Evolutionary conservation across 768 basidiomycete species (phyloP), one percentile per base, ranked within the genome.

Genomic region (Pisolithus albus): DNA sequence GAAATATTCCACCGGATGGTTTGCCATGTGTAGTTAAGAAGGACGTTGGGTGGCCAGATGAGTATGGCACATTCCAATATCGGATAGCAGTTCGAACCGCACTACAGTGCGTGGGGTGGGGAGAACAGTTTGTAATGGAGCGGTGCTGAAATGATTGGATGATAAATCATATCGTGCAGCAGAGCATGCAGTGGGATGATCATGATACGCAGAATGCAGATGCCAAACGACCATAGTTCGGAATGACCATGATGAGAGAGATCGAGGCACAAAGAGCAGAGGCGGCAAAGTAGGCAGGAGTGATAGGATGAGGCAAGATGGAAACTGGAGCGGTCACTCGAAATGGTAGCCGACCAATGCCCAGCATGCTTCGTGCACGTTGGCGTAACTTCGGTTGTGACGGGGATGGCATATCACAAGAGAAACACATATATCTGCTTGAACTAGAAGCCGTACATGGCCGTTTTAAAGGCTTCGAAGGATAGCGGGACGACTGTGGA

Each of bases 301-400:
- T 24, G 11, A 11, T 34, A 34, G 13, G 34, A 11, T 34, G 11
- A 11, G 11, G 11, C 10, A 11, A 34, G 11, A 34, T 10, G 13
- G 34, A 15, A 34, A 34, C 11, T 34, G 11, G 5, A 46, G 7
- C 26, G 46, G 45, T 69, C 56, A 72, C 64, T 89, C 87, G 52
- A 88, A 80, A 23, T 80, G 79, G 65, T 89, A 89, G 56, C 82
- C 80, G 60, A 88, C 86, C 10, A 87, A 87, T 48, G 76, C 76
- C 52, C 76, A 77, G 61, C 87, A 89, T 7, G 86, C 87, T 60
- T 86, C 84, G 61, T 77, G 82, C 86, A 60, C 88, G 87, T 55
- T 77, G 77, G 47, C 75, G 76, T 11, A 88, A 75, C 58, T 75
- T 69, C 49, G 81, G 75, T n/a, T 65, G 74, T 8, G 81, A 77